Base-by-base conservation (phyloP, 106 monocot species). In the Amphibolis antarctica region DNA sequence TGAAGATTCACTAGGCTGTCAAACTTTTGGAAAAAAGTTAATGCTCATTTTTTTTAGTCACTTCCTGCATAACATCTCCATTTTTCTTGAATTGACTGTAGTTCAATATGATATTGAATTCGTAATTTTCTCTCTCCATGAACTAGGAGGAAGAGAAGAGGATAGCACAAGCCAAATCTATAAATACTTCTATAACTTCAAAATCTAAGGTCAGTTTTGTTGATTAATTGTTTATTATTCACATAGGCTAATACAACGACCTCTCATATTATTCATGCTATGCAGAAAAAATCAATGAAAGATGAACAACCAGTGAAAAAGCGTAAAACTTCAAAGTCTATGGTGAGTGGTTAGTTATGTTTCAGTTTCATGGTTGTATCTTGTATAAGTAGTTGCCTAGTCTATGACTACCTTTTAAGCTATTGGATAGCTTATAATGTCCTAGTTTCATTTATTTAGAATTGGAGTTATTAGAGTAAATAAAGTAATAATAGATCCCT, bases 111-210 rank as follows among this genome's bases (percentile, higher is more conserved):
- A 4, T 19, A 49, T 49, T 49, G 49, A 17, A 49, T 49, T 12
- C 12, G 3, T 14, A 49, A 14, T 49, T 0, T 12, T 19, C 12
- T 49, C 17, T 49, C 17, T 49, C n/a, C 3, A 14, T 1, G 9
- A 28, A 36, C n/a, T 28, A 60, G 59, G 59, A 31, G 5, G 59
- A 60, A 60, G 59, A 60, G 31, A 60, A 60, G 31, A 60, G 59
- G 59, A 28, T 15, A 12, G 42, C 31, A 10, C 31, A 60, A 36
- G 59, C 27, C 5, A 60, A 42, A 60, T 17, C 25, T 9, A 0
- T 28, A n/a, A 15, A 15, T 9, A 6, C 25, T 31, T 25, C 18
- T 30, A n/a, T 12, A 36, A 0, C 59, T 20, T 3, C 13, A 49
- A 19, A 49, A 12, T 60, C 21, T 36, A 60, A 36, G 59, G 59